Evolutionary conservation across 2,329 filamentous ascomycete genomes (phyloP), one percentile per base, ranked within the genome.

Genomic region (Cladorrhinum sp.): DNA sequence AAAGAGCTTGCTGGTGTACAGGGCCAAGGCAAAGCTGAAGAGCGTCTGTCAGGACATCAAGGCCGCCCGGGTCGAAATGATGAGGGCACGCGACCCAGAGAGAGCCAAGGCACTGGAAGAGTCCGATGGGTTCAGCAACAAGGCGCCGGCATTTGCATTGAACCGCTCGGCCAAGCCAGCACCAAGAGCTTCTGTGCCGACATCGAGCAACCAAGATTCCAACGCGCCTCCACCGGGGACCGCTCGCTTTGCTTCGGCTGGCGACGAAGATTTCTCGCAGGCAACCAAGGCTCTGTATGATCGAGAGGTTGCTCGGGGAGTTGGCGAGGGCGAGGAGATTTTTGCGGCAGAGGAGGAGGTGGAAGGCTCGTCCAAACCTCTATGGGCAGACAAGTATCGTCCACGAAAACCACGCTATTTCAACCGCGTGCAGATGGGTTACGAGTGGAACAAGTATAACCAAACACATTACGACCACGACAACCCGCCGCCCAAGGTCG

Each of bases 391-490:
- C 71, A 92, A 93, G 75, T 90, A 96, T 74, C 85, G 89, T 41
- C 92, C 93, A 7, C 85, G 95, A 64, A 99, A 98, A 76, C 95
- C 95, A 12, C 86, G 90, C 62, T 98, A 97, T 77, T 99, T 99
- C 82, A 98, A 98, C 73, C 89, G 95, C 45, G 93, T 98, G 51
- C 93, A 96, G 75, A 97, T 97, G 91, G 95, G 95, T 57, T 99
- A 98, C 75, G 95, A 99, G 75, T 99, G 95, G 95, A 99, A 99
- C 81, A 99, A 99, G 76, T 99, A 99, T 82, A 99, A 99, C 72
- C 95, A 99, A 77, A 99, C 95, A 12, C 95, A 99, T 76, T 99
- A 99, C 77, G 95, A 98, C 74, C 92, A 97, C 74, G 93, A 98
- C 72, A 97, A 98, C 70, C 95, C 95, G 1, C 95, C 95, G 1